Evolutionary conservation across 139 green algal species (phyloP).

Genomic region (Chlamydomonas sphaeroides): DNA sequence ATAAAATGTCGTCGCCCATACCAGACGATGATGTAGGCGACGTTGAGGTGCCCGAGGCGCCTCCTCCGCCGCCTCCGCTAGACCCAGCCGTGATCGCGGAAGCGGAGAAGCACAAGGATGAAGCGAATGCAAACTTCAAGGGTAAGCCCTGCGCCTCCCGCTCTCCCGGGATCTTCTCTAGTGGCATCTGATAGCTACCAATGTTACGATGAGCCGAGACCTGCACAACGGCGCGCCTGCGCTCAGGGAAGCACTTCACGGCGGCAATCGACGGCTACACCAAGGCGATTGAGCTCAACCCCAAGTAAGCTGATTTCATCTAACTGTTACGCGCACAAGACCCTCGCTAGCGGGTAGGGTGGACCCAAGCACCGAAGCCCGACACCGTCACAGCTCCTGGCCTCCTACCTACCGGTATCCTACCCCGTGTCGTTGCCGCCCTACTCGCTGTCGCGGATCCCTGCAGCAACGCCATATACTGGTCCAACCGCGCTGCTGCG

Average conservation of each 20-base stretch:
- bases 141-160: conserved; percentile 21
- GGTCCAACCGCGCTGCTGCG: conserved; percentile 89
- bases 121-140: conserved; percentile 68
- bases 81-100: conserved; percentile 14
- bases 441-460: too few relatives aligned
- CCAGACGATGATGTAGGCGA: not conserved
- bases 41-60: conserved; percentile 21
- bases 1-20: too few relatives aligned
- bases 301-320: too few relatives aligned
- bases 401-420: too few relatives aligned
- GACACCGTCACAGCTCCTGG: too few relatives aligned
- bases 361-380: too few relatives aligned
- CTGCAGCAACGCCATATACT: conserved; percentile 85
- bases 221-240: not conserved
- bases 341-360: too few relatives aligned
- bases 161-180: too few relatives aligned
- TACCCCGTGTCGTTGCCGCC: too few relatives aligned
- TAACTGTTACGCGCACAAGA: too few relatives aligned
- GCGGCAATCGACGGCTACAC: conserved; percentile 87
- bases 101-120: conserved; percentile 58
- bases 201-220: not conserved
- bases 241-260: conserved; percentile 85
- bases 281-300: conserved; percentile 81
- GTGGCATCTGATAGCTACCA: not conserved
- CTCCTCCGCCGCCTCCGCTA: conserved; percentile 1